These are phyloP conservation scores for Thuja plicata DNA, from an alignment of 83 land plant genomes.

Conservation along the genomic window DNA sequence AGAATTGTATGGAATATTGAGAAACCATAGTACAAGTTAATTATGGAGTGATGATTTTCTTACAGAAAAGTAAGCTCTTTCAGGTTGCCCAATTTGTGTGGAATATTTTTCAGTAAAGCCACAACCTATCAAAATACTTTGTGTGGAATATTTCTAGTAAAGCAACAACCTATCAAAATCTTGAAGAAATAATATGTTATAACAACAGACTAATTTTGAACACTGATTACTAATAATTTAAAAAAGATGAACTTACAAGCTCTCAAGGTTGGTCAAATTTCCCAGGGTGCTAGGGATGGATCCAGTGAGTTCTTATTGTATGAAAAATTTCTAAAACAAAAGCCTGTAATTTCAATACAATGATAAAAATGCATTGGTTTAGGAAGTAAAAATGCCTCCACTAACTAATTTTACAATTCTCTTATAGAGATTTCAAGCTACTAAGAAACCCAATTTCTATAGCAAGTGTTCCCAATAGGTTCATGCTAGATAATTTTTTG, in stretches of 20 bases:
- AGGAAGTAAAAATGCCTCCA: background rate
- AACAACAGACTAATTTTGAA: background rate
- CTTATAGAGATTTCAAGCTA: constrained; percentile 18
- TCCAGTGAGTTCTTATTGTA: constrained; percentile 33
- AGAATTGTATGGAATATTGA: background rate
- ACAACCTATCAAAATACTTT: too few species aligned
- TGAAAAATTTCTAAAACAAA: too few species aligned
- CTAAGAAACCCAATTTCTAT: constrained; percentile 20
- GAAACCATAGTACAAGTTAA: too few species aligned
- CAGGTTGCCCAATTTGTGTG: constrained; percentile 29
- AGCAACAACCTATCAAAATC: too few species aligned
- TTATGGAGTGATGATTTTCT: constrained; percentile 17
- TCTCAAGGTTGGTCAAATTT: constrained; percentile 24
- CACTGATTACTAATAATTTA: background rate
- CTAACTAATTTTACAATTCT: background rate
- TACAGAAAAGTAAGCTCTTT: constrained; percentile 27
- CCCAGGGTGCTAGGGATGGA: constrained; percentile 31
- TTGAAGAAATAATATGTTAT: constrained; percentile 2
- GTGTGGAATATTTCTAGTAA: too few species aligned
- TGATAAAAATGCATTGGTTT: background rate
- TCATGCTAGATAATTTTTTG: constrained; percentile 17
- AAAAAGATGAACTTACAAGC: constrained; percentile 21
- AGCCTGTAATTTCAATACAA: background rate
- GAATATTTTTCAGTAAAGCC: too few species aligned
- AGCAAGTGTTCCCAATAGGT: too few species aligned